A percentile compares a stretch with the other conserved stretches of the same genome.
Evolutionary conservation across 257 asterid species (phyloP).

Genomic region (Solanum corneliomulleri): DNA sequence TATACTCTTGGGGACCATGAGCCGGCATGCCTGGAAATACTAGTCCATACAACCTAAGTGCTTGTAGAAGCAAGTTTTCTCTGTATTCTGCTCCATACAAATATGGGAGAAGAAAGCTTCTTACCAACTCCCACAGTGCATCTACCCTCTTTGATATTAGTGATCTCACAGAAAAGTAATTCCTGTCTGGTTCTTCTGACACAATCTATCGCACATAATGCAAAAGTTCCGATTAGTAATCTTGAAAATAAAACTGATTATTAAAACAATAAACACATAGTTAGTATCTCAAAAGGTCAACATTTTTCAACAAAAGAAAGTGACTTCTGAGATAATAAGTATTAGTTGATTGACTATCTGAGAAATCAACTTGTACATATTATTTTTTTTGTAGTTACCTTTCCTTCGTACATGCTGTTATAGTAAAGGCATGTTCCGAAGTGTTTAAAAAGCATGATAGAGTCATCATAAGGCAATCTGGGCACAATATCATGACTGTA

Average conservation of each 20-base stretch:
- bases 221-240: neutral
- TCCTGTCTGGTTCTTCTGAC: slow-evolving; percentile 28
- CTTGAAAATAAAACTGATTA: too few relatives aligned
- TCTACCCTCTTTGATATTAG: slow-evolving; percentile 21
- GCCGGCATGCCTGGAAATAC: slow-evolving; percentile 32
- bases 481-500: slow-evolving; percentile 51
- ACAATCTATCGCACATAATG: slow-evolving; percentile 14
- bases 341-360: neutral
- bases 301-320: neutral
- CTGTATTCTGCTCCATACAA: slow-evolving; percentile 34
- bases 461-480: slow-evolving; percentile 37
- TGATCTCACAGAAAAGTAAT: slow-evolving; percentile 14
- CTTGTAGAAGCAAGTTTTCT: slow-evolving; percentile 24
- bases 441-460: slow-evolving; percentile 37
- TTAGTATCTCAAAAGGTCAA: neutral
- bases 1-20: slow-evolving; percentile 44
- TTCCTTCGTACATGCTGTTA: slow-evolving; percentile 34
- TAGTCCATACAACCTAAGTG: slow-evolving; percentile 24
- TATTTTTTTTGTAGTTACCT: slow-evolving; percentile 5
- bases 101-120: slow-evolving; percentile 41
- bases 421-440: slow-evolving; percentile 46
- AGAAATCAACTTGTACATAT: neutral
- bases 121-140: slow-evolving; percentile 46
- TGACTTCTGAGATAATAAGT: neutral
- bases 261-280: neutral